These are phyloP conservation scores for Corynespora cassiicola DNA, from an alignment of 2,329 filamentous ascomycete species.

Conservation along the genomic window DNA sequence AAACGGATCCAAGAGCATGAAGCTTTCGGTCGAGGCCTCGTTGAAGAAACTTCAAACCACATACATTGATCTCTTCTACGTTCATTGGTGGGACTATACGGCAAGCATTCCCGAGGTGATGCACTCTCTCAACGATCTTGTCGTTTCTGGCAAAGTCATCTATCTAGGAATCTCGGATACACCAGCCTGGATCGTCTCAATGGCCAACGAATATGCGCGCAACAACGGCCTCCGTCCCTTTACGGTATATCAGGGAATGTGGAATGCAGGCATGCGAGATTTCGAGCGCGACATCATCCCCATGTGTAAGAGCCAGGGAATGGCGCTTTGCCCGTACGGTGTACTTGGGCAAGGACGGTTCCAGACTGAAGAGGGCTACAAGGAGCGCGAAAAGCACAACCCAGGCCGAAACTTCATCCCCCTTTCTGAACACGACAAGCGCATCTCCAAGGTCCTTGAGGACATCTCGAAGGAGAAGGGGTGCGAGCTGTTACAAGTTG, in stretches of 20 bases:
- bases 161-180: conserved; percentile 48
- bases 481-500: conserved; percentile 63
- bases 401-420: conserved; percentile 42
- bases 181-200: conserved; percentile 52
- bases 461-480: conserved; percentile 64
- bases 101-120: conserved; percentile 45
- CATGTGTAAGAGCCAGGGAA: conserved; percentile 68
- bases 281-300: conserved; percentile 74
- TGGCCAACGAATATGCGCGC: conserved; percentile 65
- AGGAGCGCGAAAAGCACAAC: conserved; percentile 36
- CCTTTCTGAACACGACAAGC: conserved; percentile 57
- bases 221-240: conserved; percentile 74
- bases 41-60: conserved; percentile 51
- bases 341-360: conserved; percentile 57
- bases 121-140: conserved; percentile 44
- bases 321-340: conserved; percentile 65
- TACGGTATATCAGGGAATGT: conserved; percentile 71
- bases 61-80: conserved; percentile 49
- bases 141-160: conserved; percentile 45
- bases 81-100: conserved; percentile 51
- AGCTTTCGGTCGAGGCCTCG: conserved; percentile 45
- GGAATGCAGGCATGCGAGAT: conserved; percentile 68
- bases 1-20: conserved; percentile 47
- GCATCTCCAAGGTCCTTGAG: conserved; percentile 64
- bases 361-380: conserved; percentile 40